Evolutionary conservation across 495 filamentous ascomycete species (phyloP), one percentile per base, ranked within the genome.

Genomic region (Cenococcum geophilum): DNA sequence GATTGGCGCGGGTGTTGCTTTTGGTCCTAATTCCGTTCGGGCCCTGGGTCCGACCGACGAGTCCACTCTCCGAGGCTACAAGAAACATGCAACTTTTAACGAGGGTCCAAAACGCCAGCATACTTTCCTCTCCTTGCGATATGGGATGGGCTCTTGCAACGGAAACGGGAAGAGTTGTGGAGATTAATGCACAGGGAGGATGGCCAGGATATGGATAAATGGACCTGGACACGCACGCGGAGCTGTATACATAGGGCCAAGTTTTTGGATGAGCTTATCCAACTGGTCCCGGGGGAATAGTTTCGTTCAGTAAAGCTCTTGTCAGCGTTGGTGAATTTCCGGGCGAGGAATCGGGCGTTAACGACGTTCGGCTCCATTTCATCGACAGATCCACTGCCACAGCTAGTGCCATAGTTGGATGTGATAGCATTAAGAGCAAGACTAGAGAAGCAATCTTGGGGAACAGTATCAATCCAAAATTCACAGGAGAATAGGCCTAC

Each of bases 1-100:
- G 27, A 32, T 61, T 16, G 58, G 58, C 21, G 53, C 52, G 5
- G 58, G 58, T 14, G 51, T 61, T 16, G 52, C 27, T 23, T 61
- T 61, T 25, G 53, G 54, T 5, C 52, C 50, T 4, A 61, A 61
- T 32, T 16, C 21, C 35, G 22, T 58, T 6, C 21, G 51, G 5
- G 58, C 58, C 14, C 37, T 61, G 58, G 14, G 27, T n/a, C 25
- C 32, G 11, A 36, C 27, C 51, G 16, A 18, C 16, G 22, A 53
- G 12, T 37, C 16, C 16, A 36, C 36, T 21, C n/a, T 16, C 6
- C 21, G 58, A 6, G 50, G 25, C 12, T 61, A 59, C 51, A 57
- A 12, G n/a, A 25, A 25, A 35, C 20, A 18, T 16, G 47, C 45
- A 23, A 59, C 57, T 1, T 59, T 52, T 32, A 55, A 55, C 18